phyloP scores from a whole-genome alignment of 106 monocot species.

The Vanilla planifolia region DNA sequence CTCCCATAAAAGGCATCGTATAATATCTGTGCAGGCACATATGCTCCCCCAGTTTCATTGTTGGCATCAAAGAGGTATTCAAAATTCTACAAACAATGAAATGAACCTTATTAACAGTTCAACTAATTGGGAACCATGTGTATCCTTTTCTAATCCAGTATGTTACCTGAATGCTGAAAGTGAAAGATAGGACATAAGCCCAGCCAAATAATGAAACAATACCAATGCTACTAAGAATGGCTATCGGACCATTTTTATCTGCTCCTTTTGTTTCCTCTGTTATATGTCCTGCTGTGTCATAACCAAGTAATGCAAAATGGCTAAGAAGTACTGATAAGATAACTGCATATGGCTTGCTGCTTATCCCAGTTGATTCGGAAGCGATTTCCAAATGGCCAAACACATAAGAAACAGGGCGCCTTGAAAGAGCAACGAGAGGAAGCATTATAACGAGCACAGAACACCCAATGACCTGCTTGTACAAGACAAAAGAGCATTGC shows the following conservation, averaged over 20 bases:
- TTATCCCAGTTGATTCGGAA: slow-evolving; percentile 49
- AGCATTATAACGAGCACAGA: slow-evolving; percentile 47
- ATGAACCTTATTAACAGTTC: not conserved
- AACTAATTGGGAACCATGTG: not conserved
- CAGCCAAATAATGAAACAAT: slow-evolving; percentile 67
- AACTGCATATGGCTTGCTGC: slow-evolving; percentile 48
- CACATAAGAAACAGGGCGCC: slow-evolving; percentile 51
- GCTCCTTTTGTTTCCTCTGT: slow-evolving; percentile 79
- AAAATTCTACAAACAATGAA: slow-evolving; percentile 32
- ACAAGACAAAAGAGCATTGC: not conserved
- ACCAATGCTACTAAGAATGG: slow-evolving; percentile 62
- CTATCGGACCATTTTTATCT: slow-evolving; percentile 74
- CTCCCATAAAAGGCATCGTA: slow-evolving; percentile 74
- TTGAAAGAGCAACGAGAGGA: slow-evolving; percentile 40
- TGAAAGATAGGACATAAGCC: slow-evolving; percentile 63
- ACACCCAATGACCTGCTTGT: slow-evolving; percentile 47
- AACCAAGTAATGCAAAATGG: slow-evolving; percentile 72
- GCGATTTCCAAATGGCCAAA: slow-evolving; percentile 51
- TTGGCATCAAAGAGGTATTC: slow-evolving; percentile 45
- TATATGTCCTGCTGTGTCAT: slow-evolving; percentile 71
- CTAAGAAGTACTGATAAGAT: slow-evolving; percentile 57
- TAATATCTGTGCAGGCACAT: slow-evolving; percentile 59
- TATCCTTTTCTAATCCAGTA: too few species aligned
- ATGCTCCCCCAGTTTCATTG: slow-evolving; percentile 65
- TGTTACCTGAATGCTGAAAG: slow-evolving; percentile 77